Evolutionary conservation across 1,284 basidiomycete genomes (phyloP).

Genomic region (Melampsora americana): DNA sequence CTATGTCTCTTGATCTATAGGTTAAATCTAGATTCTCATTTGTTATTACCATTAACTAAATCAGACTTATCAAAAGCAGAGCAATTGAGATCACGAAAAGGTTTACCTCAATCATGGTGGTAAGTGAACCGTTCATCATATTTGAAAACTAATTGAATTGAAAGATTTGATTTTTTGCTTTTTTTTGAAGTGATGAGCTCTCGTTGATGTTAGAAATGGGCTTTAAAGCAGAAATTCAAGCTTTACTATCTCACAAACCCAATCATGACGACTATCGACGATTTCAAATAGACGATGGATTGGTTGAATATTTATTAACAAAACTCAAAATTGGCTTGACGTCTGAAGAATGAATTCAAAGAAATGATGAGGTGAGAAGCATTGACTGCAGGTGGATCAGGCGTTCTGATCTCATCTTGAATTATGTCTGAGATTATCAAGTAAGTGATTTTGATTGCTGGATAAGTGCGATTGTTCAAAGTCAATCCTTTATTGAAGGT

Average conservation of each 20-base stretch:
- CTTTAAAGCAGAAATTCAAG: constrained; percentile 10
- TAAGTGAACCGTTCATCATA: not conserved
- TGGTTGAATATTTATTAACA: not conserved
- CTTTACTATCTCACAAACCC: not conserved
- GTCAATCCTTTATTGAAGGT: too few species aligned
- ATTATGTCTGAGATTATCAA: too few species aligned
- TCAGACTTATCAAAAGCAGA: constrained; percentile 19
- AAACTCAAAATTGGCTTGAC: not conserved
- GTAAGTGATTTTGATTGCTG: too few species aligned
- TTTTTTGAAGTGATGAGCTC: constrained; percentile 7
- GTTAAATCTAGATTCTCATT: constrained; percentile 7
- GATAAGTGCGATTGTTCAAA: too few species aligned
- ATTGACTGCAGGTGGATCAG: too few species aligned
- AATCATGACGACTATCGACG: not conserved
- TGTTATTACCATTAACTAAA: constrained; percentile 10
- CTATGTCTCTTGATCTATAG: not conserved
- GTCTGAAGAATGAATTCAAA: too few species aligned
- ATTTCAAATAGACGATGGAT: constrained; percentile 2
- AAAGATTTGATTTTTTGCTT: constrained; percentile 1
- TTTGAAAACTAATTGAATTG: not conserved
- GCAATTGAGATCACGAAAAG: constrained; percentile 2
- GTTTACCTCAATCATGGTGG: constrained; percentile 25
- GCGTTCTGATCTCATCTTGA: too few species aligned
- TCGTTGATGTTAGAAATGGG: constrained; percentile 4
- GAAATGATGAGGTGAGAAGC: too few species aligned